A percentile compares a stretch with the other conserved stretches of the same genome.
phyloP scores from a whole-genome alignment of 371 early-diverging fungal species.

The Synchytrium microbalum region DNA sequence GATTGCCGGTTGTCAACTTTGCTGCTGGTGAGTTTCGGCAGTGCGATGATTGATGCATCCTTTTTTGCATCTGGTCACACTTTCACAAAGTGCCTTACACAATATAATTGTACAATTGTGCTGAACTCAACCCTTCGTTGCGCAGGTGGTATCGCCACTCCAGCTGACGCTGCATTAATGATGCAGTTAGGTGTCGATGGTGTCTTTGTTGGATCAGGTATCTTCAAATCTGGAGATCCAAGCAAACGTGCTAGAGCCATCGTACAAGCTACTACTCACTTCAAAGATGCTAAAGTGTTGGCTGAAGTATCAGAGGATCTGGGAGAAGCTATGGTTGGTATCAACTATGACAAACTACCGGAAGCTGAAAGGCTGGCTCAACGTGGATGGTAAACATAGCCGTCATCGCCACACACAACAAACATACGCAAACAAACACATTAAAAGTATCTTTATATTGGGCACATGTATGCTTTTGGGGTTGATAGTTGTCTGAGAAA shows the following conservation, averaged over 20 bases:
- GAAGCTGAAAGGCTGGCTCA: constrained; percentile 61
- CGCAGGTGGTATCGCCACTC: constrained; percentile 82
- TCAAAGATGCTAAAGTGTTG: constrained; percentile 75
- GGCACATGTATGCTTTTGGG: too few species aligned
- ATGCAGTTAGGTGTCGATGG: constrained; percentile 97
- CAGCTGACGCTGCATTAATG: constrained; percentile 95
- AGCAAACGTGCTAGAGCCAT: constrained; percentile 94
- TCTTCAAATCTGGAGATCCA: constrained; percentile 81
- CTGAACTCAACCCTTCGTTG: not conserved
- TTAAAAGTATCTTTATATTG: too few species aligned
- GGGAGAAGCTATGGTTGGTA: constrained; percentile 96
- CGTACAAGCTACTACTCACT: constrained; percentile 95
- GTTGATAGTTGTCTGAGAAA: too few species aligned
- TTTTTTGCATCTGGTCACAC: not conserved
- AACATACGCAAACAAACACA: too few species aligned
- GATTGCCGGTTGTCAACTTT: constrained; percentile 96
- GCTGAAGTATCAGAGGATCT: constrained; percentile 87
- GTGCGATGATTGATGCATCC: not conserved
- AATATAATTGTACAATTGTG: not conserved
- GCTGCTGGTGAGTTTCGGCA: constrained; percentile 64
- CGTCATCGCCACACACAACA: not conserved
- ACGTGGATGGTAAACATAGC: constrained; percentile 29
- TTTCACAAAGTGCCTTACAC: not conserved
- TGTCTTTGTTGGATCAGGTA: constrained; percentile 63
- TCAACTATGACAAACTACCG: constrained; percentile 50